Percentiles rank a stretch among this genome's conserved stretches.
Conservation (phyloP, 2,329 filamentous ascomycete species). For the Neodidymelliopsis sp. region DNA sequence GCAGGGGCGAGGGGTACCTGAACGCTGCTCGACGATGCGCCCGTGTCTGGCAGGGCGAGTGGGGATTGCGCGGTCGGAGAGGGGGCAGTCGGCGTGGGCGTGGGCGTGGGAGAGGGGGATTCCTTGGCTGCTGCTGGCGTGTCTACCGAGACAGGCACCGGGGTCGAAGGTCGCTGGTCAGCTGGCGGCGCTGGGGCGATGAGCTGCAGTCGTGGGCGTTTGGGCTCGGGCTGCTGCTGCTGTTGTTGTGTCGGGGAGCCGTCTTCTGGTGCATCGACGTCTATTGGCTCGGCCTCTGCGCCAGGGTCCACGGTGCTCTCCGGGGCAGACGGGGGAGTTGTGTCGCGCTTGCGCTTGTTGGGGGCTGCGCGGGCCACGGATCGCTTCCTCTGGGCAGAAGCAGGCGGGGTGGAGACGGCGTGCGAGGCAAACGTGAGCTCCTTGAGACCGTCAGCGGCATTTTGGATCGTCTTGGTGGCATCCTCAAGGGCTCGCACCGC, state of each 20-base stretch:
- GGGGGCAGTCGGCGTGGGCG: constrained; percentile 17
- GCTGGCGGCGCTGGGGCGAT: constrained; percentile 17
- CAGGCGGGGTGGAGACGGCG: constrained; percentile 24
- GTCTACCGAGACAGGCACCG: constrained; percentile 19
- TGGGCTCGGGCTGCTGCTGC: constrained; percentile 41
- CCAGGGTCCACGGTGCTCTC: constrained; percentile 24
- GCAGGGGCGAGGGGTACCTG: constrained; percentile 56
- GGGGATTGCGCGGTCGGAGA: constrained; percentile 26
- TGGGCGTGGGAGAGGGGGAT: constrained; percentile 17
- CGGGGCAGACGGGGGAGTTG: constrained; percentile 44
- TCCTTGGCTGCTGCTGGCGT: too few species aligned
- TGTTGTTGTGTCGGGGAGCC: too few species aligned
- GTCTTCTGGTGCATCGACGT: constrained; percentile 36
- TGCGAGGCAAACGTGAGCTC: constrained; percentile 41
- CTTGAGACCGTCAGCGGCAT: constrained; percentile 46
- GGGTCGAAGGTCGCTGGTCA: neutral
- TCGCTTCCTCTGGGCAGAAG: constrained; percentile 32
- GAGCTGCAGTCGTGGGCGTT: constrained; percentile 37
- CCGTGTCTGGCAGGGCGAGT: constrained; percentile 26
- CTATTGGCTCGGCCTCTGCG: constrained; percentile 35
- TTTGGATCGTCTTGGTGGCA: constrained; percentile 42
- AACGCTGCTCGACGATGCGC: constrained; percentile 26
- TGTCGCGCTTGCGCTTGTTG: constrained; percentile 65
- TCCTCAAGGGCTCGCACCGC: constrained; percentile 49
- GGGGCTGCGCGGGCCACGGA: constrained; percentile 29